These are phyloP conservation scores for Agroathelia rolfsii DNA, from an alignment of 1,284 basidiomycete species.

Conservation along the genomic window DNA sequence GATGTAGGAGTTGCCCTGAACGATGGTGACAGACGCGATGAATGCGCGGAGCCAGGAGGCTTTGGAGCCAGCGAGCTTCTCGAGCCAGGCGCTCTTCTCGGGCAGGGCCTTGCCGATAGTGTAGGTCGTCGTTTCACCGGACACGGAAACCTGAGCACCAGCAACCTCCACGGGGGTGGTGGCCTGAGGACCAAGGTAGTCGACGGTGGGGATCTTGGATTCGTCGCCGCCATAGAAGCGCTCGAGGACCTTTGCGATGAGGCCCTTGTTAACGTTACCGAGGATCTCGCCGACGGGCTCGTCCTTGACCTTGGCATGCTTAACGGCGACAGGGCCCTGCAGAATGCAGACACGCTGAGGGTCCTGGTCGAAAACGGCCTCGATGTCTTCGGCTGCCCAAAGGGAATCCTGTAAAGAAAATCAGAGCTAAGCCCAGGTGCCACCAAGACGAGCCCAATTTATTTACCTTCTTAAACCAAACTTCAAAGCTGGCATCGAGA, in stretches of 20 bases:
- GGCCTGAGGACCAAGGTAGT: slow-evolving; percentile 72
- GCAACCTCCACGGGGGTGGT: slow-evolving; percentile 26
- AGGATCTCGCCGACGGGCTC: slow-evolving; percentile 91
- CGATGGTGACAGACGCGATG: slow-evolving; percentile 72
- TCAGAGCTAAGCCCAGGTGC: slow-evolving; percentile 13
- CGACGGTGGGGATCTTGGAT: slow-evolving; percentile 70
- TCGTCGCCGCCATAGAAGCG: slow-evolving; percentile 75
- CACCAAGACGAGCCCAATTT: slow-evolving; percentile 5
- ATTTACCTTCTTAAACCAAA: slow-evolving; percentile 95
- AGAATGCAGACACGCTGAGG: slow-evolving; percentile 96
- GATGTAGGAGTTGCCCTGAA: slow-evolving; percentile 77
- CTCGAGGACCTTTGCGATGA: slow-evolving; percentile 77
- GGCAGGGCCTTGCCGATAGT: slow-evolving; percentile 51
- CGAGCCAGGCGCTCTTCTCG: slow-evolving; percentile 67
- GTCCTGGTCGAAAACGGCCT: slow-evolving; percentile 97
- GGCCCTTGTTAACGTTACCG: slow-evolving; percentile 73
- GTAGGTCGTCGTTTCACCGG: slow-evolving; percentile 43
- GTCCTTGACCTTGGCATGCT: slow-evolving; percentile 81
- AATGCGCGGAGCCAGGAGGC: slow-evolving; percentile 86
- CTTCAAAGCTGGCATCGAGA: slow-evolving; percentile 86
- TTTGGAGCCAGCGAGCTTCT: slow-evolving; percentile 71
- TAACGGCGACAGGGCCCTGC: slow-evolving; percentile 92
- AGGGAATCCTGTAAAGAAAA: slow-evolving; percentile 69
- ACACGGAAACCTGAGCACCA: slow-evolving; percentile 39
- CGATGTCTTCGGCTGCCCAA: slow-evolving; percentile 97